Conservation (phyloP, 257 asterid species). For the Phtheirospermum japonicum region DNA sequence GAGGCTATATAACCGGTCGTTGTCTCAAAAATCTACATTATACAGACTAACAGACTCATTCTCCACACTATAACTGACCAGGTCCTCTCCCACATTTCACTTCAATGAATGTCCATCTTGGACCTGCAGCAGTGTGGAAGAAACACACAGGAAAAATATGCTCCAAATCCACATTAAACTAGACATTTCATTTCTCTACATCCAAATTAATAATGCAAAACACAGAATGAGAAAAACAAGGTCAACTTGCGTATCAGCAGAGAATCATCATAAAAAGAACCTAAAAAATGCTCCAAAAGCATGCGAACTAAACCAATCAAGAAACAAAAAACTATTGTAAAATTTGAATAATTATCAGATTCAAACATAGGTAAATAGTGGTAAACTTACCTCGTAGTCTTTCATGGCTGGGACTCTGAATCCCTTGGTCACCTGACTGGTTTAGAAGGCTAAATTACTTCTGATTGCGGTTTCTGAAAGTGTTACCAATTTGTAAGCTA, state of each 20-base stretch:
- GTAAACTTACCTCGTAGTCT: constrained; percentile 42
- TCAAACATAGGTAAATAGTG: not conserved
- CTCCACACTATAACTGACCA: not conserved
- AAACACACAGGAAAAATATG: not conserved
- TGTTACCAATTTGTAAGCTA: not conserved
- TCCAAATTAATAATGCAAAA: not conserved
- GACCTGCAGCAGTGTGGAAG: not conserved
- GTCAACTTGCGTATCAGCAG: not conserved
- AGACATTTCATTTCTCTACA: too few relatives aligned
- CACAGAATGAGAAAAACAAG: too few relatives aligned
- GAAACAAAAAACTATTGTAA: not conserved
- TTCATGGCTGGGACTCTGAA: constrained; percentile 32
- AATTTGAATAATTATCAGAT: not conserved
- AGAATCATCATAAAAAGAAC: not conserved
- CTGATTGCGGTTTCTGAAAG: not conserved
- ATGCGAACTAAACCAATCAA: not conserved
- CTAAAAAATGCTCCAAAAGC: not conserved
- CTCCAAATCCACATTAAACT: not conserved
- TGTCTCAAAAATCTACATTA: too few relatives aligned
- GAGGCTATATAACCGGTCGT: too few relatives aligned
- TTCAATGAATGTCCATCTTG: not conserved
- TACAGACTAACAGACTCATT: not conserved
- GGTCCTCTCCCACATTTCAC: too few relatives aligned
- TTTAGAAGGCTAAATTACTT: not conserved
- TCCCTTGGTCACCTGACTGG: not conserved